These are phyloP conservation scores for Penicillium macrosclerotiorum DNA, from an alignment of 495 filamentous ascomycete species.

Conservation along the genomic window DNA sequence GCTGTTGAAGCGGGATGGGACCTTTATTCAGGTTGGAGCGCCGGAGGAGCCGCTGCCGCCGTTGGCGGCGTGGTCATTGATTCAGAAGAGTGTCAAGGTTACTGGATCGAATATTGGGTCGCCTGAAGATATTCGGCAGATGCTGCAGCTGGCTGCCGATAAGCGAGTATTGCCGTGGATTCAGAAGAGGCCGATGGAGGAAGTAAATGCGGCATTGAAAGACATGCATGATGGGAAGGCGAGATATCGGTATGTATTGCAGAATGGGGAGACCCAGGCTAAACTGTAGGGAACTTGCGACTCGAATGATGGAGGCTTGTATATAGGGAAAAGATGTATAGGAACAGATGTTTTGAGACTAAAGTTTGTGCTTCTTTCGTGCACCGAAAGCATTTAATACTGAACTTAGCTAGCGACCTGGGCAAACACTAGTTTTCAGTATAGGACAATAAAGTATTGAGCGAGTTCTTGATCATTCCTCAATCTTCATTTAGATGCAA, in stretches of 20 bases:
- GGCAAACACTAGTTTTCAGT: no score
- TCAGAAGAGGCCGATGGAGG: slow-evolving; percentile 64
- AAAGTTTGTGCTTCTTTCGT: no score
- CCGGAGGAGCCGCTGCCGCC: slow-evolving; percentile 62
- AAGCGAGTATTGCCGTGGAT: slow-evolving; percentile 76
- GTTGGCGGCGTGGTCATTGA: slow-evolving; percentile 65
- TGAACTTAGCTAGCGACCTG: no score
- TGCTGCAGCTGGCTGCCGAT: slow-evolving; percentile 74
- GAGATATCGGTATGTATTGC: slow-evolving; percentile 72
- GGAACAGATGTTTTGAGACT: no score
- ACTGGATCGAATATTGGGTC: slow-evolving; percentile 73
- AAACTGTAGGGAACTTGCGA: slow-evolving; percentile 24
- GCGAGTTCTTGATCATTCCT: no score
- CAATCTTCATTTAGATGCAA: no score
- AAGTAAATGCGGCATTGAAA: slow-evolving; percentile 65
- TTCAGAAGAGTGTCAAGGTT: slow-evolving; percentile 67
- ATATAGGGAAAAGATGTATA: no score
- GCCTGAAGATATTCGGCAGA: slow-evolving; percentile 70
- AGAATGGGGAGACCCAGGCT: slow-evolving; percentile 51
- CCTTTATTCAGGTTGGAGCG: slow-evolving; percentile 79
- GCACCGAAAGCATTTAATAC: no score
- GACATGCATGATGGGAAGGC: slow-evolving; percentile 71
- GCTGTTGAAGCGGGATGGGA: slow-evolving; percentile 66
- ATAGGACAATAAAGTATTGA: no score
- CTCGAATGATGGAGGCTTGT: neutral